Evolutionary conservation across 306 rosid genomes (phyloP).

Genomic region (Malus domestica): ASM211411v1 NC_041794.1:2679001-2679500

Average conservation of each 20-base stretch:
- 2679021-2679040: neutral
- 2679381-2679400: constrained; percentile 86
- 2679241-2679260: neutral
- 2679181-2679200: neutral
- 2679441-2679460: constrained; percentile 50
- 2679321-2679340: constrained; percentile 15
- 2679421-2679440: constrained; percentile 69
- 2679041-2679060: neutral
- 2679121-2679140: neutral
- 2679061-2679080: neutral
- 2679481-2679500: neutral
- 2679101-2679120: neutral
- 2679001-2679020: neutral
- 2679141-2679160: neutral
- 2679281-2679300: neutral
- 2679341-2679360: constrained; percentile 14
- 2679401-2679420: constrained; percentile 76
- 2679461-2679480: constrained; percentile 7
- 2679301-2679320: neutral
- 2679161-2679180: neutral
- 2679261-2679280: neutral
- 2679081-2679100: neutral
- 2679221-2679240: neutral
- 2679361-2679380: constrained; percentile 53
- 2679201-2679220: neutral